Base-by-base conservation (phyloP, 768 basidiomycete species). In the Phaeolepiota aurea region DNA sequence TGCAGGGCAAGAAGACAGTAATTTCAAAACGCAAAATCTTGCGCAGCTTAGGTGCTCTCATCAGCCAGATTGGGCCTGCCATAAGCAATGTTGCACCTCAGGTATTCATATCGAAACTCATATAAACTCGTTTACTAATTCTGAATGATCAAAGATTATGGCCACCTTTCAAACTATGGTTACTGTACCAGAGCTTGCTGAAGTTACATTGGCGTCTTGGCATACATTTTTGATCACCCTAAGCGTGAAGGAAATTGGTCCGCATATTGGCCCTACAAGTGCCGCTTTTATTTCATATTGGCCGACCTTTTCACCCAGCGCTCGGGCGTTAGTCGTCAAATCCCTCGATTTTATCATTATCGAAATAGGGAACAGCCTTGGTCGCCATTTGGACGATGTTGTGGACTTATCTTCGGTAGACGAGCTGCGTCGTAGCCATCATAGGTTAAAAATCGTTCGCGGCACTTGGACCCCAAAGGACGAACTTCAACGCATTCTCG, bases 81-180 rank as follows among this genome's bases (percentile, higher is more conserved):
- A 82, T 94, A 49, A 74, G 69, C 32, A 77, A 75, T 34, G 82
- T 90, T 40, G 81, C 89, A 3, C 89, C 91, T 14, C 94, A 97
- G 78, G 94, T 91, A 50, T 41, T n/a, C n/a, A n/a, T n/a, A n/a
- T n/a, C n/a, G n/a, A n/a, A n/a, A n/a, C n/a, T n/a, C n/a, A n/a
- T n/a, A n/a, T n/a, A n/a, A n/a, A n/a, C n/a, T n/a, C n/a, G n/a
- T n/a, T n/a, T n/a, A n/a, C n/a, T n/a, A n/a, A n/a, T n/a, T n/a
- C n/a, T n/a, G n/a, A n/a, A n/a, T n/a, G n/a, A n/a, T n/a, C 33
- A 16, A 38, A 99, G 94, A 82, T 97, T 49, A 91, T 98, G 87
- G 91, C 94, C 0, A 91, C 86, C 13, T 74, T 99, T 28, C 94
- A 98, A 62, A 90, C 87, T 4, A 87, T 84, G 64, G 71, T 96